Base-by-base conservation (phyloP, 805 yeast species). In the Pichia phayaonensis region DNA sequence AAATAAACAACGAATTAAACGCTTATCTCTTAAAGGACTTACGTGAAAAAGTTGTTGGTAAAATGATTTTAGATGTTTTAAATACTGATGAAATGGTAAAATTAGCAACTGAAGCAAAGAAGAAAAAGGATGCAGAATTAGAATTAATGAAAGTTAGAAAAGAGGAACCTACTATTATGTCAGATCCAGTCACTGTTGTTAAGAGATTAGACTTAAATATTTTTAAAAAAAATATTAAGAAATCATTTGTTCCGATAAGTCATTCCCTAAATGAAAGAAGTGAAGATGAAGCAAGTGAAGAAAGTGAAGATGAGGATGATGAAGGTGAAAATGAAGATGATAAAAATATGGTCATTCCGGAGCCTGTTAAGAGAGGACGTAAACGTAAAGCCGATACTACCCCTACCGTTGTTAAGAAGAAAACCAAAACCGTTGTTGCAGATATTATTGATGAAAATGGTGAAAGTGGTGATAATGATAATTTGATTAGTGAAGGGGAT, bases 41-140 rank as follows among this genome's bases (percentile, higher is more conserved):
- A 23, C 73, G 86, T 56, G 92, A 82, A 59, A 77, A 88, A 53
- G 67, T 86, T 4, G 75, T 87, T 23, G 90, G 86, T 0, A 88
- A 94, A 0, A 72, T 75, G 1, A 77, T 89, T 18, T 71, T 85
- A 48, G 82, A 82, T 29, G 66, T 76, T 20, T 70, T 89, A 56
- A 75, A 78, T 50, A 82, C 81, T 40, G 77, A 76, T 1, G 76
- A 73, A 3, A 61, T 69, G 23, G 51, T 70, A 47, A 57, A 66
- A 46, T 53, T 57, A 22, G 66, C 66, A 46, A 56, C 53, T 40
- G 63, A 62, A 38, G 54, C 52, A 23, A 46, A 46, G 23, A 47
- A 55, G 22, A 59, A 59, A 47, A 56, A 56, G 26, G 49, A 51
- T 26, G 56, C 58, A 22, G 54, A 52, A 36, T 51, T 45, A 23